phyloP scores from a whole-genome alignment of 345 rosid species.

The Trapa incisa region DNA sequence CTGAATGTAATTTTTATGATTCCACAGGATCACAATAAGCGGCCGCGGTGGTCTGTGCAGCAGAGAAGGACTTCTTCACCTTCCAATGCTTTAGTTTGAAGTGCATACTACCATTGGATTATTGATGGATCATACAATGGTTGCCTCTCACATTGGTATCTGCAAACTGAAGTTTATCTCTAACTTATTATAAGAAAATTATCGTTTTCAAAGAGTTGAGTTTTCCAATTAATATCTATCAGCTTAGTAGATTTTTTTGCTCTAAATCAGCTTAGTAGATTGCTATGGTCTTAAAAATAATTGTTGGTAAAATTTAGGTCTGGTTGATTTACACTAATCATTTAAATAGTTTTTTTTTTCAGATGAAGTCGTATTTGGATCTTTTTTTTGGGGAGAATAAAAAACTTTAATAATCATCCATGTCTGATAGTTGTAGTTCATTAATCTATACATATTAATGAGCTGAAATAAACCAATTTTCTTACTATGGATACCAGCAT shows the following conservation, averaged over 20 bases:
- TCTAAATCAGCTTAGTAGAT: not conserved
- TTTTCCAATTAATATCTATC: not conserved
- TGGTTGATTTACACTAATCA: no score
- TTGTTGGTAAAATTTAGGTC: no score
- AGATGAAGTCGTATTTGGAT: no score
- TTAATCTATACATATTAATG: not conserved
- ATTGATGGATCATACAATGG: not conserved
- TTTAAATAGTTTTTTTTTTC: no score
- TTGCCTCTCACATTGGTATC: not conserved
- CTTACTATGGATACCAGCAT: not conserved
- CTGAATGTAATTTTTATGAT: slow-evolving; percentile 3
- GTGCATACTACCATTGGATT: not conserved
- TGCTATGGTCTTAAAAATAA: not conserved
- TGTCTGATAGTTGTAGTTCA: not conserved
- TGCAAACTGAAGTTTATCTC: not conserved
- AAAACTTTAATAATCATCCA: not conserved
- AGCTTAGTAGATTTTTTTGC: not conserved
- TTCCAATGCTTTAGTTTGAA: slow-evolving; percentile 23
- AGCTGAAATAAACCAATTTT: not conserved
- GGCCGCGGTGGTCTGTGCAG: slow-evolving; percentile 72
- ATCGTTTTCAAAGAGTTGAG: not conserved
- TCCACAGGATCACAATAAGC: slow-evolving; percentile 51
- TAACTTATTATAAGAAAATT: not conserved
- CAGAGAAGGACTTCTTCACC: slow-evolving; percentile 44
- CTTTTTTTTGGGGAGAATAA: not conserved